These are phyloP conservation scores for Apophysomyces ossiformis DNA, from an alignment of 371 early-diverging fungal species.

Conservation along the genomic window DNA sequence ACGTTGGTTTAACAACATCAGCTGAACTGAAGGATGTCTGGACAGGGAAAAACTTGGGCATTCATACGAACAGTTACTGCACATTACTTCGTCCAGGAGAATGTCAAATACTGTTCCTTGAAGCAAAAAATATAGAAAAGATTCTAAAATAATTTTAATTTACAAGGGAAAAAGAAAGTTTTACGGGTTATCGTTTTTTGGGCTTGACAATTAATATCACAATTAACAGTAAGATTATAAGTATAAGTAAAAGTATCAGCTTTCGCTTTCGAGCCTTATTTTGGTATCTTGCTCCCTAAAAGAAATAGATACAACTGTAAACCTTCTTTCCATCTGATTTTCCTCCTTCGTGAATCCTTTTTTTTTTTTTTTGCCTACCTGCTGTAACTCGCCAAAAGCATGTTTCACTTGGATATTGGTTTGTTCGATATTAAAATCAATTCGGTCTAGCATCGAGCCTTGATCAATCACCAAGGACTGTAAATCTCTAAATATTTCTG, in stretches of 20 bases:
- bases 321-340: too few relatives aligned
- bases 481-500: constrained; percentile 90
- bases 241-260: constrained; percentile 64
- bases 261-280: constrained; percentile 67
- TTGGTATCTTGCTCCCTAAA: constrained; percentile 68
- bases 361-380: constrained; percentile 54
- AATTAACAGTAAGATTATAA: constrained; percentile 64
- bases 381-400: constrained; percentile 83
- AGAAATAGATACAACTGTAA: too few relatives aligned
- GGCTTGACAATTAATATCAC: constrained; percentile 72
- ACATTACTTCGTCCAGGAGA: constrained; percentile 24
- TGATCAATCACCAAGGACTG: constrained; percentile 97
- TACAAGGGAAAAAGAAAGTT: constrained; percentile 3
- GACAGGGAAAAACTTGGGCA: constrained; percentile 37
- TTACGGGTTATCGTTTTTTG: constrained; percentile 19
- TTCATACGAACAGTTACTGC: constrained; percentile 10
- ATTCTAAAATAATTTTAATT: not conserved
- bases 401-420: constrained; percentile 77
- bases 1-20: constrained; percentile 27
- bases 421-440: constrained; percentile 96
- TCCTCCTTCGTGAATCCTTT: not conserved
- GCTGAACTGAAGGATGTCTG: constrained; percentile 31
- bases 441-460: constrained; percentile 95
- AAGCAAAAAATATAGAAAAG: not conserved
- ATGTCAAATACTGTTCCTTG: constrained; percentile 23